phyloP scores from a whole-genome alignment of 129 eudicot genomes.

The Deinandra increscens region DNA sequence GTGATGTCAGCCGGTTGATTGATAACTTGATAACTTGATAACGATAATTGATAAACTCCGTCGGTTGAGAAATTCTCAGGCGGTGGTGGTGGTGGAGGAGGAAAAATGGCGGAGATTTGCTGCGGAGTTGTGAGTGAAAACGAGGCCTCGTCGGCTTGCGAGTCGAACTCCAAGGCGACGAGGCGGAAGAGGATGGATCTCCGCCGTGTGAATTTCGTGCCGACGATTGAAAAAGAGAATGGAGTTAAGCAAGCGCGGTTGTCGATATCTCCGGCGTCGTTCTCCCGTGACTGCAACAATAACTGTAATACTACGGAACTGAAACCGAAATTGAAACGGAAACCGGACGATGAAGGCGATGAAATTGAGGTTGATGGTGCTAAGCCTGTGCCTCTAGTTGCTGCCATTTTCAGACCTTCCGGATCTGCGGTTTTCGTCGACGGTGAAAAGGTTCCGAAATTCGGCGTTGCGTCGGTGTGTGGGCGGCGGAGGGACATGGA shows the following conservation, averaged over 20 bases:
- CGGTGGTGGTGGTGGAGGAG: slow-evolving; percentile 18
- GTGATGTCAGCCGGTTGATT: not conserved
- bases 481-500: slow-evolving; percentile 91
- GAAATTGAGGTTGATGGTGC: not conserved
- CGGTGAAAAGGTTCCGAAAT: slow-evolving; percentile 39
- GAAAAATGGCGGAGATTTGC: slow-evolving; percentile 63
- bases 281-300: slow-evolving; percentile 22
- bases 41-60: no score
- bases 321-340: slow-evolving; percentile 8
- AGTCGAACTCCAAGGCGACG: slow-evolving; percentile 43
- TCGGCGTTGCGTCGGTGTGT: slow-evolving; percentile 72
- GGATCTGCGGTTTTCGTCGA: slow-evolving; percentile 20
- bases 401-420: slow-evolving; percentile 25
- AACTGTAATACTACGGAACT: slow-evolving; percentile 18
- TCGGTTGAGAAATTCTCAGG: not conserved
- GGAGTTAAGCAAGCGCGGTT: slow-evolving; percentile 46
- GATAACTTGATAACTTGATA: no score
- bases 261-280: slow-evolving; percentile 28
- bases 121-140: slow-evolving; percentile 51
- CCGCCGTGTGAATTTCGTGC: slow-evolving; percentile 38
- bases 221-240: slow-evolving; percentile 24
- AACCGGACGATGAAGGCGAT: slow-evolving; percentile 2
- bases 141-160: slow-evolving; percentile 42
- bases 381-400: slow-evolving; percentile 17
- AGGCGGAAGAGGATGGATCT: slow-evolving; percentile 59